Conservation (phyloP, 495 filamentous ascomycete species). For the Lasiosphaeria ovina region DNA sequence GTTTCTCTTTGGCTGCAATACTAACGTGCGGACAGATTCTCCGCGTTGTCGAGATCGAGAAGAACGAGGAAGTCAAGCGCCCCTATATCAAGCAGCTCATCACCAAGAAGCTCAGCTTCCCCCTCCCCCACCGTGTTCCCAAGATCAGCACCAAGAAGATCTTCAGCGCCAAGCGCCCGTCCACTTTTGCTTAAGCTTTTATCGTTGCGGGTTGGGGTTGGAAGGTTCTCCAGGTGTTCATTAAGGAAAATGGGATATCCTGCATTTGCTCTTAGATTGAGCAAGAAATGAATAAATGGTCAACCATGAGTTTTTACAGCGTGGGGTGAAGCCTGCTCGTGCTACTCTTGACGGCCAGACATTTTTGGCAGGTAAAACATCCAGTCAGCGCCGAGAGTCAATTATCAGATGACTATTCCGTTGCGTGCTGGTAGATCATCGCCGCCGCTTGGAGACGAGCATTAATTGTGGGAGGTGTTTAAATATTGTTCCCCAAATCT, state of each 20-base stretch:
- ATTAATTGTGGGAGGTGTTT: no score
- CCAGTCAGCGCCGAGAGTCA: no score
- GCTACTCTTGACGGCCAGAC: no score
- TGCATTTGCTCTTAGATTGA: constrained; percentile 47
- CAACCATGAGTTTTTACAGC: constrained; percentile 14
- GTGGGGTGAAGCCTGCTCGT: no score
- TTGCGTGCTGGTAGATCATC: no score
- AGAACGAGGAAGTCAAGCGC: constrained; percentile 86
- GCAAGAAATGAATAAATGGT: constrained; percentile 41
- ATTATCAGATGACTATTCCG: no score
- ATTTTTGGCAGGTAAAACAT: no score
- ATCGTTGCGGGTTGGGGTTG: constrained; percentile 43
- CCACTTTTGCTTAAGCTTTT: constrained; percentile 69
- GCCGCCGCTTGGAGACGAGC: no score
- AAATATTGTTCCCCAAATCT: no score
- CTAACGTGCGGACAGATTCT: constrained; percentile 70
- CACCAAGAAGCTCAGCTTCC: constrained; percentile 93
- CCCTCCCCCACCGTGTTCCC: constrained; percentile 90
- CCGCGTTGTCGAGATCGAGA: constrained; percentile 94
- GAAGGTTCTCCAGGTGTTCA: constrained; percentile 54
- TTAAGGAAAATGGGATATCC: constrained; percentile 51
- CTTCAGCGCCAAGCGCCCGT: constrained; percentile 85
- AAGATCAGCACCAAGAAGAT: constrained; percentile 79
- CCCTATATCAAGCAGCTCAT: constrained; percentile 99
- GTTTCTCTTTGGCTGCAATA: neutral